Evolutionary conservation across 352 stramenopile species (phyloP).

Genomic region (Pythium phragmitis): DNA sequence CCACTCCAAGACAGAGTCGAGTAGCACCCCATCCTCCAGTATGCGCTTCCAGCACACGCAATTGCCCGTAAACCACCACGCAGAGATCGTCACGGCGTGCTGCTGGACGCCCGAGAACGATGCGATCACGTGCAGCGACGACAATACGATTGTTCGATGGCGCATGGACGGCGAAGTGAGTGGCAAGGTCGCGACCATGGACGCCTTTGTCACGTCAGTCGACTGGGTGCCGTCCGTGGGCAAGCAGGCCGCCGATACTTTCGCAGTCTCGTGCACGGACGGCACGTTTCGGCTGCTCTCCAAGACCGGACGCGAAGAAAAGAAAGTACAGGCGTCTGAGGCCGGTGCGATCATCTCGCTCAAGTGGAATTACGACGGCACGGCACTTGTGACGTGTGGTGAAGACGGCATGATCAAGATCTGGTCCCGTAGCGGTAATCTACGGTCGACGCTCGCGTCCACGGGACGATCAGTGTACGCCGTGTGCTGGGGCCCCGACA

Average conservation of each 20-base stretch:
- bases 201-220: slow-evolving; percentile 75
- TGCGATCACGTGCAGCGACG: slow-evolving; percentile 84
- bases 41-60: slow-evolving; percentile 86
- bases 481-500: slow-evolving; percentile 90
- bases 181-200: slow-evolving; percentile 66
- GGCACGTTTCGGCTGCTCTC: slow-evolving; percentile 70
- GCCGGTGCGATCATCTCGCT: slow-evolving; percentile 87
- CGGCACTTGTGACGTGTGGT: slow-evolving; percentile 86
- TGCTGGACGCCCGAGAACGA: slow-evolving; percentile 90
- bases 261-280: slow-evolving; percentile 90
- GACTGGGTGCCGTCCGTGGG: slow-evolving; percentile 83
- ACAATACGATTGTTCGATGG: slow-evolving; percentile 83
- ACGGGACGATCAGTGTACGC: slow-evolving; percentile 84
- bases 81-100: slow-evolving; percentile 79
- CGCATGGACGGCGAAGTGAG: slow-evolving; percentile 83
- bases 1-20: background rate
- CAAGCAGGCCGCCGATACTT: slow-evolving; percentile 80
- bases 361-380: slow-evolving; percentile 93
- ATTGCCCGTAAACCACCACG: slow-evolving; percentile 68
- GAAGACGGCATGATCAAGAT: slow-evolving; percentile 95
- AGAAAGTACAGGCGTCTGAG: slow-evolving; percentile 83
- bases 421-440: slow-evolving; percentile 85
- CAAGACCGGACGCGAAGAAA: slow-evolving; percentile 91
- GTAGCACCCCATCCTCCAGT: background rate
- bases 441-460: slow-evolving; percentile 85